Evolutionary conservation across 176 grass and related monocot genomes (phyloP).

Genomic region (Chrysopogon serrulatus): DNA sequence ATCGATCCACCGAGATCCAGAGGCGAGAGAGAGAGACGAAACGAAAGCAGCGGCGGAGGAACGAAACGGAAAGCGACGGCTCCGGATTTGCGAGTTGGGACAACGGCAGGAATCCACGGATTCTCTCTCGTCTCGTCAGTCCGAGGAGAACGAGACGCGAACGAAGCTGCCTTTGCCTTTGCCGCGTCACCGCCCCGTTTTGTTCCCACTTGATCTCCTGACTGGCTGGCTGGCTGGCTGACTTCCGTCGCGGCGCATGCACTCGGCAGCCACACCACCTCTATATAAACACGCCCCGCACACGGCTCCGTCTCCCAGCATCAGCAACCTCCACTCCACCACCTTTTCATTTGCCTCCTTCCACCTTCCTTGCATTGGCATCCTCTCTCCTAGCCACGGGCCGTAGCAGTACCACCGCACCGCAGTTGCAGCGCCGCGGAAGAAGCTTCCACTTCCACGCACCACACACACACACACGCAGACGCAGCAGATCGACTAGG

Average conservation of each 20-base stretch:
- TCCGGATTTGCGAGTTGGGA: neutral
- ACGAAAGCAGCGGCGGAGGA: neutral
- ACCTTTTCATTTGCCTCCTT: neutral
- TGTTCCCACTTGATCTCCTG: no score
- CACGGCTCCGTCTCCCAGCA: conserved; percentile 9
- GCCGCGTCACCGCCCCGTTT: neutral
- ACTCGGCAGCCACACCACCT: no score
- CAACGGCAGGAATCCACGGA: neutral
- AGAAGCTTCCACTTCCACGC: neutral
- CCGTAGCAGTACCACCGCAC: no score
- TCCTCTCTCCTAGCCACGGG: no score
- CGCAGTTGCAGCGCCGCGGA: neutral
- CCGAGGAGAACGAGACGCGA: neutral
- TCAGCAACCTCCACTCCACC: neutral
- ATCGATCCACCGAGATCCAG: no score
- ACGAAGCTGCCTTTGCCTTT: neutral
- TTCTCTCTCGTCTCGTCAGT: neutral
- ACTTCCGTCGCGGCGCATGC: no score
- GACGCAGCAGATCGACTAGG: neutral
- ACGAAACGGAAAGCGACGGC: neutral
- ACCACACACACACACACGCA: neutral
- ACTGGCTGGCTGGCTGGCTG: no score
- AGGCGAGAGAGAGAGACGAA: no score
- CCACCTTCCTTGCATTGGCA: neutral
- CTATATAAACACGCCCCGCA: conserved; percentile 31